phyloP scores from a whole-genome alignment of 169 alveolate genomes.

The Perkinsus marinus region DNA sequence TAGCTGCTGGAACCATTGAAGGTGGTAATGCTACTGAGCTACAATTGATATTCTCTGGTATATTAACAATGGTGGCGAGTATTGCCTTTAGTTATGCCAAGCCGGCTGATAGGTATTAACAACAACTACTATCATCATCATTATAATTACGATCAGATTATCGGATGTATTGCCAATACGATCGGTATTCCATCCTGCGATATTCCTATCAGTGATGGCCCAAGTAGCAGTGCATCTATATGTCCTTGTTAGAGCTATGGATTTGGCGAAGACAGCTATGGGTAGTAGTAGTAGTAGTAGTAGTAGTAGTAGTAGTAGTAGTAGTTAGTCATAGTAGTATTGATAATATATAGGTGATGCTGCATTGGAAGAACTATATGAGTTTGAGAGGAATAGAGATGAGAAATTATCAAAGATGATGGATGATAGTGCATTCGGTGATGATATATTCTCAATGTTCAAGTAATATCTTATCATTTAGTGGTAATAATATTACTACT shows the following conservation, averaged over 20 bases:
- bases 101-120: slow-evolving; percentile 25
- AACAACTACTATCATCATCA: neutral
- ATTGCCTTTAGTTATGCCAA: slow-evolving; percentile 21
- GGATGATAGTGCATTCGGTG: neutral
- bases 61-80: slow-evolving; percentile 7
- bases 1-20: neutral
- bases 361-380: slow-evolving; percentile 7
- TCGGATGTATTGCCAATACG: slow-evolving; percentile 11
- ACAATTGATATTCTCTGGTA: neutral
- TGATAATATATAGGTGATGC: neutral
- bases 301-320: neutral
- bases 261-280: slow-evolving; percentile 22
- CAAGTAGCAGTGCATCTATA: slow-evolving; percentile 14
- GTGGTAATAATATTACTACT: neutral
- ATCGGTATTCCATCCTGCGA: slow-evolving; percentile 28
- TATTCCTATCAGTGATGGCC: slow-evolving; percentile 3
- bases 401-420: slow-evolving; percentile 4
- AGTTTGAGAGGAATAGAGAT: slow-evolving; percentile 25
- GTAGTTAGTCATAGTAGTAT: neutral
- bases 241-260: slow-evolving; percentile 15
- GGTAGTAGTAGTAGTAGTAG: neutral
- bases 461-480: too few species aligned
- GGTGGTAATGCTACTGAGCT: neutral
- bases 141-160: neutral
- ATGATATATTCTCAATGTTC: neutral